Conservation (phyloP, 2,329 filamentous ascomycete genomes). For the Sporothrix dimorphospora region DNA sequence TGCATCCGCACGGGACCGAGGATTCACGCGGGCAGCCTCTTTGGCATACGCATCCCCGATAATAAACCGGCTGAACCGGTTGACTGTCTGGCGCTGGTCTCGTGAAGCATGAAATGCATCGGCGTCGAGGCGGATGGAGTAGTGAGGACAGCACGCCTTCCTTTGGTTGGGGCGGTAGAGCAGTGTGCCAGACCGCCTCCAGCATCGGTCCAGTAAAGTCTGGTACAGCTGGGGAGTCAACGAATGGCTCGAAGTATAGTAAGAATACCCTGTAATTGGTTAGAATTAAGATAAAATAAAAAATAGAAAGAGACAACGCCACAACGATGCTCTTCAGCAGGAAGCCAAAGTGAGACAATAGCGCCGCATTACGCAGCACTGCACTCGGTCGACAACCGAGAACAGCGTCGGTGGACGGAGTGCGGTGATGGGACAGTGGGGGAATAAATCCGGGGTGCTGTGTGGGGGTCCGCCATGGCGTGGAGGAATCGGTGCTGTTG, state of each 20-base stretch:
- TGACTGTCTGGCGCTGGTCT: constrained; percentile 75
- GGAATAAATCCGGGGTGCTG: neutral
- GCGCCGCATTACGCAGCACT: neutral
- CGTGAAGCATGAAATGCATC: constrained; percentile 65
- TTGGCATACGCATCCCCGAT: constrained; percentile 69
- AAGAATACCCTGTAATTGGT: constrained; percentile 64
- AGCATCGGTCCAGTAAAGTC: constrained; percentile 71
- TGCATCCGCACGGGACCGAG: constrained; percentile 67
- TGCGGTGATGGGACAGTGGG: constrained; percentile 9
- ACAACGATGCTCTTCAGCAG: neutral
- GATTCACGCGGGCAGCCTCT: constrained; percentile 65
- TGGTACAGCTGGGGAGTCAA: constrained; percentile 72
- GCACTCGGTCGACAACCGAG: constrained; percentile 13
- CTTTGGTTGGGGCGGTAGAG: constrained; percentile 79
- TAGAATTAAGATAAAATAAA: neutral
- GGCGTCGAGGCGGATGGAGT: constrained; percentile 75
- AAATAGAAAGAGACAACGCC: neutral
- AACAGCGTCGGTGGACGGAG: constrained; percentile 22
- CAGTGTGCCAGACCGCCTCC: constrained; percentile 72
- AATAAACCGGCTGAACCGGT: constrained; percentile 71
- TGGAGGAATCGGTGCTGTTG: neutral
- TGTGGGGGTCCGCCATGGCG: constrained; percentile 12
- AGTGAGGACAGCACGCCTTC: constrained; percentile 88
- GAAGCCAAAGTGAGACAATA: neutral
- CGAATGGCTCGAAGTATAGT: constrained; percentile 66